Evolutionary conservation across 1,139 yeast genomes (phyloP).

Genomic region (Taphrina populina): DNA sequence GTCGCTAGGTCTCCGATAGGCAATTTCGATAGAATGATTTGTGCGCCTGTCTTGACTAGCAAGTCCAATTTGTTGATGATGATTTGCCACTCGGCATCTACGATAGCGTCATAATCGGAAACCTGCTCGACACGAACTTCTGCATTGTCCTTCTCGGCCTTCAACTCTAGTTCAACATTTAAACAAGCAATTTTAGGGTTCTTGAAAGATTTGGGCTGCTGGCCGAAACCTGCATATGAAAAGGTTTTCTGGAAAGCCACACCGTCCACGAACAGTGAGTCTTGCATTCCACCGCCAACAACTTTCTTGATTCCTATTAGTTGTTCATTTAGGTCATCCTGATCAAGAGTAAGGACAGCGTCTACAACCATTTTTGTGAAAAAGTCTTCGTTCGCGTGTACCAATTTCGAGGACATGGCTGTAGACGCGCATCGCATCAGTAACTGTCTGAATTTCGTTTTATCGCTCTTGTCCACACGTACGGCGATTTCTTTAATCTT

Average conservation of each 20-base stretch:
- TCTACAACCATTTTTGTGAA: slow-evolving; percentile 97
- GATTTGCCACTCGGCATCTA: slow-evolving; percentile 97
- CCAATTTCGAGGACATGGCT: slow-evolving; percentile 94
- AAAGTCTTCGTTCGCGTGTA: slow-evolving; percentile 78
- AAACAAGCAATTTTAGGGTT: slow-evolving; percentile 81
- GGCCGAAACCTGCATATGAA: slow-evolving; percentile 97
- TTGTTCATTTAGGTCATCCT: slow-evolving; percentile 78
- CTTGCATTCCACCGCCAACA: slow-evolving; percentile 92
- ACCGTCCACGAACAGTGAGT: slow-evolving; percentile 77
- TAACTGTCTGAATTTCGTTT: slow-evolving; percentile 61
- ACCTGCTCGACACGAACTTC: slow-evolving; percentile 96
- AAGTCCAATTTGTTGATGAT: slow-evolving; percentile 82
- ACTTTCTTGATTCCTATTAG: slow-evolving; percentile 93
- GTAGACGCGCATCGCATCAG: slow-evolving; percentile 93
- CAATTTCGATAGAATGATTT: slow-evolving; percentile 85
- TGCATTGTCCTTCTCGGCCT: slow-evolving; percentile 99
- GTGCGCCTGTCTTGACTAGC: slow-evolving; percentile 81
- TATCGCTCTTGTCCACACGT: slow-evolving; percentile 54
- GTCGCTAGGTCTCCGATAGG: slow-evolving; percentile 99
- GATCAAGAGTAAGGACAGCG: slow-evolving; percentile 85
- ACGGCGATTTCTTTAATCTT: slow-evolving; percentile 74
- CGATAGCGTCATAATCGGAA: slow-evolving; percentile 89
- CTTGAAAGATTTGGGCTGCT: slow-evolving; percentile 82
- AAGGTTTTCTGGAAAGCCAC: slow-evolving; percentile 97
- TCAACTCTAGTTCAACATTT: slow-evolving; percentile 90